Conservation (phyloP, 1,284 basidiomycete genomes). For the Ceratobasidium sp. region DNA sequence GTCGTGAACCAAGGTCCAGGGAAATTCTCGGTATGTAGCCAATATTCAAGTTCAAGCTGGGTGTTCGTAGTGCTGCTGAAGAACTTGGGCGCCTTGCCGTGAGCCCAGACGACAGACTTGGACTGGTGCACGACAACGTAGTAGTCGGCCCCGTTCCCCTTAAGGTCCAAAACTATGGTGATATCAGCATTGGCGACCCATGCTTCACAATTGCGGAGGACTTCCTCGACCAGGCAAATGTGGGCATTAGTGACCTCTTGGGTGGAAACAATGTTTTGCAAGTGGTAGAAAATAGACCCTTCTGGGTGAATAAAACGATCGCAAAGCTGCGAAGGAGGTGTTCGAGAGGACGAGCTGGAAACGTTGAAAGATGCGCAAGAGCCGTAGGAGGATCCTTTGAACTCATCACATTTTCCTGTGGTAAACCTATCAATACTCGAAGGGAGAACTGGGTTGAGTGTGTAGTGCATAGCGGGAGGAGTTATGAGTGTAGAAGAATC, state of each 20-base stretch:
- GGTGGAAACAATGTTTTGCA: not conserved
- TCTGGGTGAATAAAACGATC: not conserved
- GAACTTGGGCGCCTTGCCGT: not conserved
- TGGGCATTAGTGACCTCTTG: not conserved
- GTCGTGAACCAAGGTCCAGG: constrained; percentile 5
- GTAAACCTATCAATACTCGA: too few relatives aligned
- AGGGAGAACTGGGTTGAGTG: too few relatives aligned
- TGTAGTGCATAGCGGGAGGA: too few relatives aligned
- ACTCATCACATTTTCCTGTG: too few relatives aligned
- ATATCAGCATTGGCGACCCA: not conserved
- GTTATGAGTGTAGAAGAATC: too few relatives aligned
- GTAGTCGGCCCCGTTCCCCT: not conserved
- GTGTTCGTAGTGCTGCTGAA: not conserved
- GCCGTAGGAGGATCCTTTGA: too few relatives aligned
- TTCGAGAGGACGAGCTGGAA: too few relatives aligned
- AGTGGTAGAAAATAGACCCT: not conserved
- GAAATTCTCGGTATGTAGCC: constrained; percentile 11
- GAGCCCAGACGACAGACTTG: not conserved
- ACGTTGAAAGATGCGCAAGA: too few relatives aligned
- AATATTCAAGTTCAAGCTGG: constrained; percentile 7
- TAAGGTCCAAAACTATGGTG: not conserved
- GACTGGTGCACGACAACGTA: not conserved
- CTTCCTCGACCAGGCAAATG: not conserved
- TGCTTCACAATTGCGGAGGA: not conserved
- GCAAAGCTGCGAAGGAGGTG: too few relatives aligned